Conservation (phyloP, 176 grass and related monocot species). For the Triticum turgidum region DNA sequence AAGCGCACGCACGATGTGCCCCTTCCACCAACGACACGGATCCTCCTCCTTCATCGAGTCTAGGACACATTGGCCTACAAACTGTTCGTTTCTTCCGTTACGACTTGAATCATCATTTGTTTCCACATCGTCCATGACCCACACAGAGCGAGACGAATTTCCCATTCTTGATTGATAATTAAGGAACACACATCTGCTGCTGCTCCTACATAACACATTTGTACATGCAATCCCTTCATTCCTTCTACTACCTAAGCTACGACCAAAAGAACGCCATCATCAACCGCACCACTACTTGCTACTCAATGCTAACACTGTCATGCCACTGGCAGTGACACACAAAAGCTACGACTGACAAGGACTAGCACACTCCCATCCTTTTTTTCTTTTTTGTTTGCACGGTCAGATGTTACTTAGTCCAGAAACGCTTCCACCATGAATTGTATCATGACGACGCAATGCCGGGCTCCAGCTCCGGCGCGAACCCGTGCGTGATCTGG, state of each 20-base stretch:
- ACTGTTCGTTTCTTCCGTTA: too few relatives aligned
- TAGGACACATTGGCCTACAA: too few relatives aligned
- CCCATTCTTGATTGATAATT: neutral
- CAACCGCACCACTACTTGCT: neutral
- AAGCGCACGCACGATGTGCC: neutral
- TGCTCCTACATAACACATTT: neutral
- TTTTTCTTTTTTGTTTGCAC: neutral
- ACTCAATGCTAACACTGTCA: neutral
- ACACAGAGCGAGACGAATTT: neutral
- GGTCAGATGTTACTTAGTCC: constrained; percentile 35
- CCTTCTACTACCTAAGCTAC: neutral
- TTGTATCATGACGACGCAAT: constrained; percentile 45
- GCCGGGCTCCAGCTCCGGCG: constrained; percentile 47
- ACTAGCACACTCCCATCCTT: neutral
- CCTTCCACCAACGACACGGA: neutral
- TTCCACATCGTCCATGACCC: neutral
- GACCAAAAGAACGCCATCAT: constrained; percentile 28
- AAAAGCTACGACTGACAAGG: constrained; percentile 34
- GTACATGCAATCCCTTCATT: neutral
- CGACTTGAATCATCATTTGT: too few relatives aligned
- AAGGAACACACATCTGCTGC: neutral
- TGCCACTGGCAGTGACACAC: neutral
- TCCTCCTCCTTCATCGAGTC: too few relatives aligned
- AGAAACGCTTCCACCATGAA: constrained; percentile 21
- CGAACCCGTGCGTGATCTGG: constrained; percentile 47